Evolutionary conservation across 768 basidiomycete genomes (phyloP).

Genomic region (Mycena venus): DNA sequence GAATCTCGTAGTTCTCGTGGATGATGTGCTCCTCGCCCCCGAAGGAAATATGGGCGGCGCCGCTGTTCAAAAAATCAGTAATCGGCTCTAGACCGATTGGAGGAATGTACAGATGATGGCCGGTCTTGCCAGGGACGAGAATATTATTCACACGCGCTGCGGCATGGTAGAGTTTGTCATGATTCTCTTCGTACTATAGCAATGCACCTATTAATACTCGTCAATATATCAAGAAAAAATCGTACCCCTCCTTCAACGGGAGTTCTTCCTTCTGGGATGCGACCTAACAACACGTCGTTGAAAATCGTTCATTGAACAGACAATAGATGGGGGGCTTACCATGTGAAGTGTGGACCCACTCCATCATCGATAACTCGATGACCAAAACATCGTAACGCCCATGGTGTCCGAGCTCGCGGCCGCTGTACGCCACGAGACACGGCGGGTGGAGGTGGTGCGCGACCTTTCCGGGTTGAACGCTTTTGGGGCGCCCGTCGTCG

Average conservation of each 20-base stretch:
- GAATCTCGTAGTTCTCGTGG: conserved; percentile 58
- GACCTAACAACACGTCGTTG: not conserved
- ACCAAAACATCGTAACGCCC: conserved; percentile 86
- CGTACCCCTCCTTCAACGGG: conserved; percentile 25
- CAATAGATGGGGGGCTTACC: conserved; percentile 52
- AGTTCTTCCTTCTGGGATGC: conserved; percentile 46
- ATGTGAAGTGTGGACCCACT: conserved; percentile 73
- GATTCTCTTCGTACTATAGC: conserved; percentile 17
- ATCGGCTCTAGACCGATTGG: not conserved
- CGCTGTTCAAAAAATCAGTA: conserved; percentile 38
- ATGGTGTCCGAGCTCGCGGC: conserved; percentile 67
- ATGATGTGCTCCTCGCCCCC: conserved; percentile 57
- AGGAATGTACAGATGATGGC: conserved; percentile 16
- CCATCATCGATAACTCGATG: conserved; percentile 76
- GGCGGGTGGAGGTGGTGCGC: conserved; percentile 63
- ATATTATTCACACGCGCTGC: not conserved
- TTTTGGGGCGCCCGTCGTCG: conserved; percentile 42
- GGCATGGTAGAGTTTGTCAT: conserved; percentile 17
- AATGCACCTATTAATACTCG: not conserved
- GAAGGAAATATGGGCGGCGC: conserved; percentile 59
- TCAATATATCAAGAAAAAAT: not conserved
- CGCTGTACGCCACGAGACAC: conserved; percentile 70
- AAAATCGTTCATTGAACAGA: not conserved
- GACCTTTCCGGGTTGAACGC: conserved; percentile 84
- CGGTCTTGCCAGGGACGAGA: conserved; percentile 21